Base-by-base conservation (phyloP, 1,284 basidiomycete genomes). In the Pseudomicrostroma phylloplanum region DNA sequence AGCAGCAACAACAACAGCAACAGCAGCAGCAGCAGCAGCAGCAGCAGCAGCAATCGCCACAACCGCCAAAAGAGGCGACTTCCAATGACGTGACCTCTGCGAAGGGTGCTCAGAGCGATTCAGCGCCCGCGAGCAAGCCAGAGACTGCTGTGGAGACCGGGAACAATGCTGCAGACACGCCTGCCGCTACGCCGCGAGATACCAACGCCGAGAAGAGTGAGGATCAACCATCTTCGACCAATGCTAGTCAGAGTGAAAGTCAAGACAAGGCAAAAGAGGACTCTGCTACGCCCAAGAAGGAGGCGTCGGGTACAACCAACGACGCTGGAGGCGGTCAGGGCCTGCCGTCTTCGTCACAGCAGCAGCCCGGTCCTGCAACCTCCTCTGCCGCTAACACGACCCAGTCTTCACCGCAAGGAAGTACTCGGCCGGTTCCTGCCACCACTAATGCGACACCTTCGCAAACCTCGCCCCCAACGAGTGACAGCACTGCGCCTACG, bases 401-500 rank as follows among this genome's bases (percentile, higher is more conserved):
- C 6, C 15, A 48, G 17, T 48, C 43, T 48, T 17, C 43, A 6
- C 43, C 43, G 6, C 43, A 48, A 48, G 43, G 43, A 48, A n/a
- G 17, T 48, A 9, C 30, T 36, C 30, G 30, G 30, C 30, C 3
- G 30, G 30, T 36, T 3, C 30, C 30, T 36, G 30, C 4, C 30
- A 9, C 30, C 30, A 36, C 30, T 36, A 36, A 36, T 36, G 30
- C 30, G 9, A 9, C 30, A 36, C 4, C 30, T 36, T 36, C 30
- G 30, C 30, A 36, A 9, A 9, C 30, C 30, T 36, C 30, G 9
- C 30, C 46, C 12, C 46, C 46, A n/a, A 6, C 46, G 46, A 23
- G n/a, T n/a, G 46, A 23, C 46, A 48, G 46, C 23, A 48, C 4
- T 48, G 46, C 17, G 7, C 40, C 49, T 42, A 56, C 62, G 59